Evolutionary conservation across 768 basidiomycete genomes (phyloP), one percentile per base, ranked within the genome.

Genomic region (Flagelloscypha sp.): DNA sequence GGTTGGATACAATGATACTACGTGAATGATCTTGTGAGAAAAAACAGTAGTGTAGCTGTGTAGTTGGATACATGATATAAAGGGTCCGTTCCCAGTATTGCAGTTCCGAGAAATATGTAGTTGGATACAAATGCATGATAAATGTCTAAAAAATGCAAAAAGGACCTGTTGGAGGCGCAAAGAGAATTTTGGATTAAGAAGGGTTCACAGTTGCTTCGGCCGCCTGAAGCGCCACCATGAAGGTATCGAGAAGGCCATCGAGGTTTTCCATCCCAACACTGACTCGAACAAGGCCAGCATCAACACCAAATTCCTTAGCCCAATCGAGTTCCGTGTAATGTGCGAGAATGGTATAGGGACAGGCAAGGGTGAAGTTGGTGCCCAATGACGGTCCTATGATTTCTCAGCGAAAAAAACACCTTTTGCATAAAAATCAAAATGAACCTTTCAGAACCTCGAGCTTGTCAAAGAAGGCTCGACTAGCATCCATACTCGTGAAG

Each of bases 311-410:
- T 42, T 68, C 61, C 33, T 74, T 79, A 11, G 93, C 94, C 94
- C 94, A 99, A 24, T 84, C 86, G 43, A 94, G 61, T 58, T 99
- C 94, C 1, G 61, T 52, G 46, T 77, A 97, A 56, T 98, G 94
- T 24, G 87, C 94, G 17, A 99, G 66, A 39, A 98, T 78, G 7
- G 88, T 86, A 54, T 88, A 98, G 17, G 93, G 94, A 46, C 80
- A 92, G 21, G 90, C 89, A 20, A 98, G 70, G 2, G 94, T 97
- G 56, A 97, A 97, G 67, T 89, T 95, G 15, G 94, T 97, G 2
- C 94, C 94, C 7, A 88, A 69, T 50, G 79, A 81, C 0, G 94
- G 94, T n/a, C n/a, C n/a, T n/a, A n/a, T n/a, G n/a, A n/a, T n/a
- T n/a, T n/a, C n/a, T n/a, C n/a, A n/a, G n/a, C n/a, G n/a, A n/a